Conservation (phyloP, 2,329 filamentous ascomycete species). For the Trichophyton equinum region DNA sequence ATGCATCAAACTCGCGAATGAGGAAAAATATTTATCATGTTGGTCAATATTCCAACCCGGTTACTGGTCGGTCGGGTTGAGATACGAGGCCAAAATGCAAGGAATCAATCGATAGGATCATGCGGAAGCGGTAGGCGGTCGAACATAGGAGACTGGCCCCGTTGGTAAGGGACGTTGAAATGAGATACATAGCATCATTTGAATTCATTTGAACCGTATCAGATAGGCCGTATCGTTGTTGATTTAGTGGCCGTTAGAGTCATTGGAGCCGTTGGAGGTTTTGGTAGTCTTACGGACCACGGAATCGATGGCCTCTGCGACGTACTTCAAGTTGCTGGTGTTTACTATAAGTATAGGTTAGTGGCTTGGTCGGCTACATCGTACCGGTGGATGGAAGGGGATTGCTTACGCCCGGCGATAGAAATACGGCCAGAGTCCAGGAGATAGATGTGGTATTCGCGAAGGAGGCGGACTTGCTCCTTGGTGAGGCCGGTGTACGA, state of each 20-base stretch:
- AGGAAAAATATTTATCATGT: background rate
- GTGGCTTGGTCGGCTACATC: background rate
- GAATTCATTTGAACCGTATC: background rate
- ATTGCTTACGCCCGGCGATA: constrained; percentile 17
- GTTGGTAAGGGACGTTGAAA: background rate
- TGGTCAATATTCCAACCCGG: background rate
- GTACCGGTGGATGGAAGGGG: background rate
- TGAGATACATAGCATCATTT: background rate
- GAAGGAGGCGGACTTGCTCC: constrained; percentile 15
- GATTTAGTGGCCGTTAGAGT: background rate
- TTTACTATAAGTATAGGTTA: constrained; percentile 10
- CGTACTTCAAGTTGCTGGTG: constrained; percentile 15
- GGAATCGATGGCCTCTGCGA: constrained; percentile 15
- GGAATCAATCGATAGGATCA: background rate
- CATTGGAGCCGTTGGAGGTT: background rate
- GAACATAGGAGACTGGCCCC: background rate
- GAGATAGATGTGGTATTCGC: constrained; percentile 20
- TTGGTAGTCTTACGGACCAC: constrained; percentile 10
- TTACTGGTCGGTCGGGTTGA: background rate
- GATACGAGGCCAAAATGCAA: background rate
- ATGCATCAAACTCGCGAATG: background rate
- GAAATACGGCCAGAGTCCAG: constrained; percentile 18
- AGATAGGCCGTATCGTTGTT: background rate
- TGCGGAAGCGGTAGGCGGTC: background rate
- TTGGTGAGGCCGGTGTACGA: constrained; percentile 20